Percentiles rank a stretch among this genome's conserved stretches.
phyloP scores from a whole-genome alignment of 345 rosid genomes.

The Odontarrhena argentea region DNA sequence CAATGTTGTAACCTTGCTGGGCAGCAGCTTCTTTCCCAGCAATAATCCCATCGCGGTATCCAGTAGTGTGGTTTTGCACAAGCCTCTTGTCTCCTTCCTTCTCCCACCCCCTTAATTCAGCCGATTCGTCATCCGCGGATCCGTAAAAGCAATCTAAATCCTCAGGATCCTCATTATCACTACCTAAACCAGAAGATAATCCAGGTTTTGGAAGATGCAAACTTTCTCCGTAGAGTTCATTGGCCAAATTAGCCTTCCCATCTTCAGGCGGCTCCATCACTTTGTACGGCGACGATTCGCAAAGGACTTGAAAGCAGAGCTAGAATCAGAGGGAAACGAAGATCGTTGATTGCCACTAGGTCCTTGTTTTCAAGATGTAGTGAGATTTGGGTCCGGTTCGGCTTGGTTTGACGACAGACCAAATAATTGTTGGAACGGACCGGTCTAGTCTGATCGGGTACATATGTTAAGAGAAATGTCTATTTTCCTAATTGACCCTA shows the following conservation, averaged over 20 bases:
- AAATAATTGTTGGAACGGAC: neutral
- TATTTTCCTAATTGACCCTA: no score
- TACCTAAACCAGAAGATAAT: slow-evolving; percentile 30
- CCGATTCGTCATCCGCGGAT: slow-evolving; percentile 51
- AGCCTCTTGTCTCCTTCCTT: slow-evolving; percentile 55
- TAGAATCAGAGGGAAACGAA: no score
- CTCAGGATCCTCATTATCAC: slow-evolving; percentile 37
- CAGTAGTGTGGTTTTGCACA: slow-evolving; percentile 52
- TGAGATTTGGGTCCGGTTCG: slow-evolving; percentile 2
- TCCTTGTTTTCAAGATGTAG: slow-evolving; percentile 14
- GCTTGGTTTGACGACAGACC: slow-evolving; percentile 17
- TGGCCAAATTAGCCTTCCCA: slow-evolving; percentile 51
- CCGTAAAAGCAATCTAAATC: slow-evolving; percentile 50
- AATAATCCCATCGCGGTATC: slow-evolving; percentile 79
- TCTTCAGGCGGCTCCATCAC: slow-evolving; percentile 26
- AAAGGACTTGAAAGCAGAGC: no score
- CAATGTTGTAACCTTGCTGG: slow-evolving; percentile 78
- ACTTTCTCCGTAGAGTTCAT: slow-evolving; percentile 58
- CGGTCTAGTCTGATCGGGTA: slow-evolving; percentile 14
- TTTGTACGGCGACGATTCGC: neutral
- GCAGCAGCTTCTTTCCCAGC: slow-evolving; percentile 79
- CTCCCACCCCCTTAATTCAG: slow-evolving; percentile 43
- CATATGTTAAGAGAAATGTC: neutral
- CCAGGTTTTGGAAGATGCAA: slow-evolving; percentile 41
- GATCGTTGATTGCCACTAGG: no score